phyloP scores from a whole-genome alignment of 2,329 filamentous ascomycete genomes.

The Arthrocladium fulminans region DNA sequence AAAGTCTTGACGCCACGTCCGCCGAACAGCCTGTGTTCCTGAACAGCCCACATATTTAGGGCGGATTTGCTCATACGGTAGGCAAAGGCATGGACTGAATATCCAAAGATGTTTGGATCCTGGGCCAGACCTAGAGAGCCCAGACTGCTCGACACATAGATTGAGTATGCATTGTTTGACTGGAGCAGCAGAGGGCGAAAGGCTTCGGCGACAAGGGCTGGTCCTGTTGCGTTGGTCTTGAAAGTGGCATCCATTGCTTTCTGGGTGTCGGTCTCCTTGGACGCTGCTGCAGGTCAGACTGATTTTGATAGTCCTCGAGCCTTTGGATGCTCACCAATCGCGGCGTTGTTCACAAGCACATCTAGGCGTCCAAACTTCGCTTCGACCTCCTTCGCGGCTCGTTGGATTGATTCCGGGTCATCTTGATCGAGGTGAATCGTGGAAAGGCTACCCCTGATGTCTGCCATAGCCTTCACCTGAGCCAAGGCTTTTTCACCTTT shows the following conservation, averaged over 20 bases:
- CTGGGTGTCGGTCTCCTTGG: slow-evolving; percentile 22
- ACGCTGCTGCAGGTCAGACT: slow-evolving; percentile 16
- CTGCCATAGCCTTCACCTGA: slow-evolving; percentile 10
- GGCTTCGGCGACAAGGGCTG: slow-evolving; percentile 16
- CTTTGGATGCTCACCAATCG: slow-evolving; percentile 23
- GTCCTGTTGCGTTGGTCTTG: slow-evolving; percentile 45
- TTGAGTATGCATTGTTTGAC: slow-evolving; percentile 17
- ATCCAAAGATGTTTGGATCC: slow-evolving; percentile 8
- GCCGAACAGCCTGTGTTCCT: slow-evolving; percentile 36
- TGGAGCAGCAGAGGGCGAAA: slow-evolving; percentile 28
- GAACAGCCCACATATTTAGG: slow-evolving; percentile 43
- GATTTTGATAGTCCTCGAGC: slow-evolving; percentile 24
- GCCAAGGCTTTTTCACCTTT: slow-evolving; percentile 13
- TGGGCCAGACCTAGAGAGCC: slow-evolving; percentile 24
- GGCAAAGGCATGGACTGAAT: slow-evolving; percentile 24
- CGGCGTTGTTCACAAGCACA: slow-evolving; percentile 23
- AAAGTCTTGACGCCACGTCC: slow-evolving; percentile 43
- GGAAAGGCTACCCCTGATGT: slow-evolving; percentile 20
- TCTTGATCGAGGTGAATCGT: slow-evolving; percentile 28
- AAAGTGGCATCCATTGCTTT: slow-evolving; percentile 33
- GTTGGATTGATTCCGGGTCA: slow-evolving; percentile 26
- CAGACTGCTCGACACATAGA: slow-evolving; percentile 33
- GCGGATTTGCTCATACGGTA: slow-evolving; percentile 26
- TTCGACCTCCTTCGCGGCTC: slow-evolving; percentile 28
- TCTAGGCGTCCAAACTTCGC: slow-evolving; percentile 24